Evolutionary conservation across 1,139 yeast species (phyloP).

Genomic region (Blastobotrys petasosporus): DNA sequence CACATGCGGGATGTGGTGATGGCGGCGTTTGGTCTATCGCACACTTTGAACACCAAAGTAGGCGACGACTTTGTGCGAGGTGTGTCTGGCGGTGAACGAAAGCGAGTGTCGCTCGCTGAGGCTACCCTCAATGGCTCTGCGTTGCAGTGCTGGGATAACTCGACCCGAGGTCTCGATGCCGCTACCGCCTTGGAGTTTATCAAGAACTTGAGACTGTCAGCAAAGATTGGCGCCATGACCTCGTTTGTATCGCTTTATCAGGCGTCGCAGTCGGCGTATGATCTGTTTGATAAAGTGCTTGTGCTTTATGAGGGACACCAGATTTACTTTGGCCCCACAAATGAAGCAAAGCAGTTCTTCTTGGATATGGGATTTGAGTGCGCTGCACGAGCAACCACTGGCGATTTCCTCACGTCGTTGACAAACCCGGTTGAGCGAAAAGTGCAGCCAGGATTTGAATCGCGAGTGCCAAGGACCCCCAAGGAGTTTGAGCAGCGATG

Average conservation of each 20-base stretch:
- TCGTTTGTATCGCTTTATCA: conserved; percentile 77
- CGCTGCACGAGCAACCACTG: conserved; percentile 72
- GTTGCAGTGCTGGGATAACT: conserved; percentile 69
- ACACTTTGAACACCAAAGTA: conserved; percentile 61
- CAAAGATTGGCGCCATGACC: conserved; percentile 53
- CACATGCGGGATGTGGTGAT: conserved; percentile 60
- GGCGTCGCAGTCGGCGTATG: conserved; percentile 73
- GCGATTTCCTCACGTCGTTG: conserved; percentile 76
- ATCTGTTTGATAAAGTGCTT: conserved; percentile 65
- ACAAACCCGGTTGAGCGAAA: conserved; percentile 69
- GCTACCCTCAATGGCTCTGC: conserved; percentile 56
- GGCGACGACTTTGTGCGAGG: conserved; percentile 71
- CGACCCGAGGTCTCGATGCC: conserved; percentile 70
- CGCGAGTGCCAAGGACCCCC: conserved; percentile 60
- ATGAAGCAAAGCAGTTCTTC: conserved; percentile 55
- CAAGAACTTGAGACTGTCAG: conserved; percentile 59
- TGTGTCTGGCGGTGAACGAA: conserved; percentile 81
- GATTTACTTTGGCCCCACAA: conserved; percentile 62
- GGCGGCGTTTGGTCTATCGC: conserved; percentile 68
- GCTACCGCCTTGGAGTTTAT: conserved; percentile 74
- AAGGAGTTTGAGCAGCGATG: conserved; percentile 62
- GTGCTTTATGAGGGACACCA: conserved; percentile 74
- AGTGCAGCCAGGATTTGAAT: conserved; percentile 50
- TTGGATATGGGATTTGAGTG: conserved; percentile 63
- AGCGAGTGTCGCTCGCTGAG: conserved; percentile 75